A percentile compares a stretch with the other conserved stretches of the same genome.
Evolutionary conservation across 1,284 basidiomycete genomes (phyloP).

Genomic region (Xanthoconium separans): DNA sequence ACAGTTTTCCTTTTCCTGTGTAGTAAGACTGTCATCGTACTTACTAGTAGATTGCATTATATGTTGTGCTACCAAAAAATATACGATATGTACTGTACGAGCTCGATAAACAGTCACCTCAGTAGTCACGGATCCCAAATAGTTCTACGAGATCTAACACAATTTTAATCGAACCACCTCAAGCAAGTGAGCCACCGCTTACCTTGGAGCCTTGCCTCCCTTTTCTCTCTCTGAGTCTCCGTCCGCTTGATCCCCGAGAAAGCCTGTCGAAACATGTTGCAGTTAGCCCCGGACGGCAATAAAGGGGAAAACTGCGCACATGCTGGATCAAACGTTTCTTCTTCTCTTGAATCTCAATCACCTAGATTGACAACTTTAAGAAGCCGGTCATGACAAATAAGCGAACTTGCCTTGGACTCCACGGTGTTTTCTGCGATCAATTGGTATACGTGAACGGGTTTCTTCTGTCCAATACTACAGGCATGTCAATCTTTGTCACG

Average conservation of each 20-base stretch:
- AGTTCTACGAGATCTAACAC: constrained; percentile 51
- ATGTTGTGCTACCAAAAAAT: constrained; percentile 7
- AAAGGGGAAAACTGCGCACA: constrained; percentile 36
- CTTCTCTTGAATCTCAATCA: constrained; percentile 80
- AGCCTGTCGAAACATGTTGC: constrained; percentile 44
- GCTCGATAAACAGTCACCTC: background rate
- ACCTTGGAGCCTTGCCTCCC: constrained; percentile 76
- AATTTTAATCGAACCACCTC: background rate
- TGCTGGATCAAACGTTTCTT: constrained; percentile 74
- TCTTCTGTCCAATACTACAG: constrained; percentile 76
- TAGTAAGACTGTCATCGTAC: background rate
- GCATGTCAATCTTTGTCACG: constrained; percentile 1
- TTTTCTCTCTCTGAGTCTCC: constrained; percentile 69
- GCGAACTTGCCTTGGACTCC: constrained; percentile 63
- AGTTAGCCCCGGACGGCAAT: background rate
- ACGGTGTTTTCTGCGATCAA: constrained; percentile 86
- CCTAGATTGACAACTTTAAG: constrained; percentile 36
- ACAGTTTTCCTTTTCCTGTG: constrained; percentile 26
- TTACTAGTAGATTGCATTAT: constrained; percentile 1
- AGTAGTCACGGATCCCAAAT: constrained; percentile 46
- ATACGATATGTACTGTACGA: constrained; percentile 13
- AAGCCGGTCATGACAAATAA: background rate
- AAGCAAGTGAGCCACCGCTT: constrained; percentile 12
- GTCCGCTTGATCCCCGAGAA: constrained; percentile 74
- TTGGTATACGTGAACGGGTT: constrained; percentile 82